These are phyloP conservation scores for Neolentinus lepideus DNA, from an alignment of 1,284 basidiomycete species.

Conservation along the genomic window DNA sequence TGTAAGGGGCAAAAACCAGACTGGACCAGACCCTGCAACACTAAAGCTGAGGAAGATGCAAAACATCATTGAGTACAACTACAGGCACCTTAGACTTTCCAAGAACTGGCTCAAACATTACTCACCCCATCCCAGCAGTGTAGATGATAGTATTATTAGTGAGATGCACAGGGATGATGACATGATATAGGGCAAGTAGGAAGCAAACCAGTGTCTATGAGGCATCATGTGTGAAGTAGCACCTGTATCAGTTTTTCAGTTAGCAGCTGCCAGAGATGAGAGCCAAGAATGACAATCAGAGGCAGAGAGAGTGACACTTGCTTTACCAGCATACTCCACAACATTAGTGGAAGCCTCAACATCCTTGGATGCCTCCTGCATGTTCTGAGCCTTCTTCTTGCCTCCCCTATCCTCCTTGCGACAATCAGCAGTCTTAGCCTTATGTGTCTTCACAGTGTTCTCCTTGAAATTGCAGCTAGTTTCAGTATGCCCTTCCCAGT, in stretches of 20 bases:
- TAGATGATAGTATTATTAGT: too few relatives aligned
- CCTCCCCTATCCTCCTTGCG: too few relatives aligned
- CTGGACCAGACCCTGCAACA: too few relatives aligned
- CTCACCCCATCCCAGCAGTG: slow-evolving; percentile 21
- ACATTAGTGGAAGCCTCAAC: not conserved
- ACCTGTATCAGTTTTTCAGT: slow-evolving; percentile 27
- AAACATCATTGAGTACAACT: not conserved
- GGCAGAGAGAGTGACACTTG: not conserved
- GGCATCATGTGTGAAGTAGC: too few relatives aligned
- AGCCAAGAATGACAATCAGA: not conserved
- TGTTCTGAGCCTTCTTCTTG: too few relatives aligned
- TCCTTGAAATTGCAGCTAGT: not conserved
- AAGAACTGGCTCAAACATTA: slow-evolving; percentile 9
- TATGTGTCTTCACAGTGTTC: not conserved
- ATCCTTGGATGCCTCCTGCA: too few relatives aligned
- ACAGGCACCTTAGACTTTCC: not conserved
- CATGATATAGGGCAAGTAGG: slow-evolving; percentile 18
- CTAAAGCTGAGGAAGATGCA: not conserved
- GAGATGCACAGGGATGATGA: too few relatives aligned
- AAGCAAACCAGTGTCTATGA: slow-evolving; percentile 22
- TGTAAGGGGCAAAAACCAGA: not conserved
- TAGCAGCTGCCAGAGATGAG: slow-evolving; percentile 3
- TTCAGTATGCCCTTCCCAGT: too few relatives aligned
- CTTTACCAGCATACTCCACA: not conserved
- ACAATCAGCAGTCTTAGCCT: too few relatives aligned